A percentile compares a stretch with the other conserved stretches of the same genome.
These are phyloP conservation scores for Solanum pinnatisectum DNA, from an alignment of 257 asterid species.

Conservation along the genomic window DNA sequence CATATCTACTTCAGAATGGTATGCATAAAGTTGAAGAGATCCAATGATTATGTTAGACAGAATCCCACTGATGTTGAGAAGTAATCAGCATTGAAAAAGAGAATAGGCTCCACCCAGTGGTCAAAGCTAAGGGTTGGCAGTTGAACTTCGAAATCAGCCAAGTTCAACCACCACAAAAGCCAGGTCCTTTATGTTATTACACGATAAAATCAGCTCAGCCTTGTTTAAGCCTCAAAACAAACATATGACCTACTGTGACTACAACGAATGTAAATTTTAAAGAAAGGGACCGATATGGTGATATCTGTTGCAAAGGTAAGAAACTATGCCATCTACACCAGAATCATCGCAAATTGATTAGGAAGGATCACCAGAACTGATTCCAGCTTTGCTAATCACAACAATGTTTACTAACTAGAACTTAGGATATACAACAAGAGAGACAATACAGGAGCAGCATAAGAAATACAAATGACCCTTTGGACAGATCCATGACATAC, in stretches of 20 bases:
- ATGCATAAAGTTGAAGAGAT: background rate
- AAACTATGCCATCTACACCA: background rate
- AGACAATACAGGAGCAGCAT: background rate
- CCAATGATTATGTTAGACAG: background rate
- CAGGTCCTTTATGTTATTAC: background rate
- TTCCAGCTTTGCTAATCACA: background rate
- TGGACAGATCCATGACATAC: constrained; percentile 24
- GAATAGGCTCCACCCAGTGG: background rate
- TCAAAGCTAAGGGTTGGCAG: background rate
- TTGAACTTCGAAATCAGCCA: background rate
- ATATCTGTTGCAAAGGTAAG: background rate
- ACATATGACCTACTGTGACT: background rate
- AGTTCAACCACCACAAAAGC: background rate
- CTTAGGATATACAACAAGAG: background rate
- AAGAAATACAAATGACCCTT: background rate
- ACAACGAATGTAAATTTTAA: background rate
- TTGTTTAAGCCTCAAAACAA: background rate
- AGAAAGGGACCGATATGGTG: background rate
- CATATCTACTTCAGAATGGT: background rate
- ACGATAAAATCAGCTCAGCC: background rate
- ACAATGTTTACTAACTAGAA: background rate
- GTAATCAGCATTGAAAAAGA: background rate
- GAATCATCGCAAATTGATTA: background rate
- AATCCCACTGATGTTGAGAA: background rate
- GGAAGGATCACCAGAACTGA: background rate